phyloP scores from a whole-genome alignment of 306 rosid species.

The Begonia peltatifolia region DNA sequence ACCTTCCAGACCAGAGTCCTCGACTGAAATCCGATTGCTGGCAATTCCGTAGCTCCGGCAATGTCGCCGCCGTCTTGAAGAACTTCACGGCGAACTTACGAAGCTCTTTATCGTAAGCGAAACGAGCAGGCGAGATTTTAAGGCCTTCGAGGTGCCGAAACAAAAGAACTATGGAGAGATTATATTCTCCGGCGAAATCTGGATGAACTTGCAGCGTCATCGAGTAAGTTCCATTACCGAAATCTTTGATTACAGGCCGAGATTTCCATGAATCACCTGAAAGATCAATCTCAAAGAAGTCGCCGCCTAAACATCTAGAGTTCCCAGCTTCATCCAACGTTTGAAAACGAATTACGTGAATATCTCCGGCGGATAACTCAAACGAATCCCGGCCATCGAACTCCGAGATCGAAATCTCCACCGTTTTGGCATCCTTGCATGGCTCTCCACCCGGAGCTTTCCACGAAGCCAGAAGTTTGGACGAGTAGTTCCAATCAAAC shows the following conservation, averaged over 20 bases:
- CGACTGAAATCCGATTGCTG: slow-evolving; percentile 43
- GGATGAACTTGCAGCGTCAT: slow-evolving; percentile 70
- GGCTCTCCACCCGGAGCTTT: slow-evolving; percentile 59
- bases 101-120: slow-evolving; percentile 35
- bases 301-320: slow-evolving; percentile 80
- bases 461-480: slow-evolving; percentile 60
- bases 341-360: slow-evolving; percentile 51
- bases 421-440: slow-evolving; percentile 49
- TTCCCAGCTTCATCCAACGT: slow-evolving; percentile 57
- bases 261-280: slow-evolving; percentile 80
- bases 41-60: slow-evolving; percentile 42
- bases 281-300: slow-evolving; percentile 80
- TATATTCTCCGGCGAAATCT: slow-evolving; percentile 50
- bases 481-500: slow-evolving; percentile 42
- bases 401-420: slow-evolving; percentile 38
- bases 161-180: slow-evolving; percentile 46
- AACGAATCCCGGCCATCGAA: slow-evolving; percentile 32
- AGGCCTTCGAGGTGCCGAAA: slow-evolving; percentile 75
- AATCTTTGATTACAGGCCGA: slow-evolving; percentile 70
- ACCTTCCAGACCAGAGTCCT: slow-evolving; percentile 73
- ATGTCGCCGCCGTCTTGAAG: slow-evolving; percentile 21
- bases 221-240: slow-evolving; percentile 62
- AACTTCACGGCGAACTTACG: slow-evolving; percentile 39
- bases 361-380: slow-evolving; percentile 55
- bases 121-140: slow-evolving; percentile 45